Percentiles rank a stretch among this genome's conserved stretches.
phyloP scores from a whole-genome alignment of 2,329 filamentous ascomycete species.

The Harringtonia lauricola region DNA sequence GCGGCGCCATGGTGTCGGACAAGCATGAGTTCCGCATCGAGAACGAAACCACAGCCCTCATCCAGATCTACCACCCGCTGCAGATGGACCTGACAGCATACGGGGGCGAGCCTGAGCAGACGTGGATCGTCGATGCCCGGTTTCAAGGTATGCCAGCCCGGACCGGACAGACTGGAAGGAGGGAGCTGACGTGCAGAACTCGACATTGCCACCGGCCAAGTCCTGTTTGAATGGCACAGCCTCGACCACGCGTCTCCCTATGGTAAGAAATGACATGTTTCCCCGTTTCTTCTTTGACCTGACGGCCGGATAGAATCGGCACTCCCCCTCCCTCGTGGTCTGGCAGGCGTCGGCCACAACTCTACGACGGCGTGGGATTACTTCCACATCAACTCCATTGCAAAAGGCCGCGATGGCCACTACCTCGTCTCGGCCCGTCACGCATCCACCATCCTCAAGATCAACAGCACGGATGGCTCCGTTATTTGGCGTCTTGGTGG shows the following conservation, averaged over 20 bases:
- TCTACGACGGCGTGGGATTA: slow-evolving; percentile 30
- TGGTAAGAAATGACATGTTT: slow-evolving; percentile 20
- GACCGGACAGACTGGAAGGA: too few species aligned
- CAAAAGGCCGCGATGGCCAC: slow-evolving; percentile 30
- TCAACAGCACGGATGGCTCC: slow-evolving; percentile 29
- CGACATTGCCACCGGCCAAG: slow-evolving; percentile 39
- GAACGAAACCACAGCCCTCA: slow-evolving; percentile 39
- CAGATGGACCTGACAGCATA: slow-evolving; percentile 31
- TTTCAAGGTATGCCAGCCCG: slow-evolving; percentile 23
- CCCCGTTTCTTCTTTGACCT: neutral
- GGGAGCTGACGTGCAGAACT: slow-evolving; percentile 25
- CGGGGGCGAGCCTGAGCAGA: slow-evolving; percentile 34
- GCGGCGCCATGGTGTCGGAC: slow-evolving; percentile 34
- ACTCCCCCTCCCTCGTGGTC: slow-evolving; percentile 32
- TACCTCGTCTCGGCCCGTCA: slow-evolving; percentile 35
- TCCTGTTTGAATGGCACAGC: slow-evolving; percentile 49
- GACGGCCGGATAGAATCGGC: neutral
- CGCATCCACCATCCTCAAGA: slow-evolving; percentile 26
- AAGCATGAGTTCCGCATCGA: slow-evolving; percentile 46
- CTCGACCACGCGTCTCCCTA: slow-evolving; percentile 43
- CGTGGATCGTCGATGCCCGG: slow-evolving; percentile 44
- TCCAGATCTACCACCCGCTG: slow-evolving; percentile 41
- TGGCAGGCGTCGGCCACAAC: slow-evolving; percentile 19
- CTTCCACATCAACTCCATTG: slow-evolving; percentile 40
- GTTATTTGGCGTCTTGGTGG: slow-evolving; percentile 36